A percentile compares a stretch with the other conserved stretches of the same genome.
Conservation (phyloP, 352 stramenopile species). For the Paralagenidium karlingii region DNA sequence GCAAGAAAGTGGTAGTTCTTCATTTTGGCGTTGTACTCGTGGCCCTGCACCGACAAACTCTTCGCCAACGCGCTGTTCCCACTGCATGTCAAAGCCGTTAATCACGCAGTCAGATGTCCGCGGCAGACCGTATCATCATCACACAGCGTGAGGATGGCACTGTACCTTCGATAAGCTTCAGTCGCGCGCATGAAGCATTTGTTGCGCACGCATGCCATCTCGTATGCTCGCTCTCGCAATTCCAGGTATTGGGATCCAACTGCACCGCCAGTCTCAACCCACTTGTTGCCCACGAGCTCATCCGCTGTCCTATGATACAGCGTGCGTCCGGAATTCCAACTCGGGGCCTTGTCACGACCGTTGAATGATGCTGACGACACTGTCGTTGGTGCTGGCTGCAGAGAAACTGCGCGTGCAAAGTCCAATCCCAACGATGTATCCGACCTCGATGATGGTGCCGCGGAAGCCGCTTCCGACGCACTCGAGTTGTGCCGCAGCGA, state of each 20-base stretch:
- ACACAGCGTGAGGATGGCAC: background rate
- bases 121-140: background rate
- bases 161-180: constrained; percentile 67
- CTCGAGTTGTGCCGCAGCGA: constrained; percentile 16
- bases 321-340: constrained; percentile 12
- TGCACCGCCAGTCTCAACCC: constrained; percentile 45
- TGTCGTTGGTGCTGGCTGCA: constrained; percentile 17
- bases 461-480: background rate
- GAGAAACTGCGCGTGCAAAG: constrained; percentile 63
- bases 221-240: constrained; percentile 61
- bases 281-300: constrained; percentile 25
- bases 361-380: constrained; percentile 3
- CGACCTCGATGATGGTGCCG: background rate
- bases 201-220: constrained; percentile 71
- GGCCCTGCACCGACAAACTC: constrained; percentile 56
- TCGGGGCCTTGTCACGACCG: constrained; percentile 2
- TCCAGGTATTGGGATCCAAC: constrained; percentile 62
- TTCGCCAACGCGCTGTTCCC: constrained; percentile 63
- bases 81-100: constrained; percentile 15
- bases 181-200: constrained; percentile 81
- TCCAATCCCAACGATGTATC: constrained; percentile 43
- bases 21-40: constrained; percentile 77
- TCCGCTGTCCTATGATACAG: constrained; percentile 43
- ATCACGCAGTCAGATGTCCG: background rate
- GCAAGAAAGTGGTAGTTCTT: constrained; percentile 69